These are phyloP conservation scores for Rugiboletus extremiorientalis DNA, from an alignment of 1,284 basidiomycete species.

Conservation along the genomic window DNA sequence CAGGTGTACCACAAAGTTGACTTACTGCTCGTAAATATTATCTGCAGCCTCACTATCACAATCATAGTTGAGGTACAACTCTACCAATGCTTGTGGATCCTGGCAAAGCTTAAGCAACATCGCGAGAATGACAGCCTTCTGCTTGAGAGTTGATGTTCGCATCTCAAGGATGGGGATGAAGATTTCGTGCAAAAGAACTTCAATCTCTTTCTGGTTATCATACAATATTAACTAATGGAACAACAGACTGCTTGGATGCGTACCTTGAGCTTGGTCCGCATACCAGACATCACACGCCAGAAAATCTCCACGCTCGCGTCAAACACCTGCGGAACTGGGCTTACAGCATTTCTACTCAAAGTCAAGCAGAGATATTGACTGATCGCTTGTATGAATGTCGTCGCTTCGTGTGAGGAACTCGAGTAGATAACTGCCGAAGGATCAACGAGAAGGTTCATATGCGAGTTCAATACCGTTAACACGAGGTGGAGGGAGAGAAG, in stretches of 20 bases:
- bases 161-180: constrained; percentile 99
- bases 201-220: constrained; percentile 89
- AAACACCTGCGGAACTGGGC: constrained; percentile 95
- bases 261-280: constrained; percentile 96
- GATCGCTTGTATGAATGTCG: constrained; percentile 86
- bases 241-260: not conserved
- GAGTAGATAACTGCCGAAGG: constrained; percentile 87
- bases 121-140: constrained; percentile 88
- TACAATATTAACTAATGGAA: constrained; percentile 1
- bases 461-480: constrained; percentile 88
- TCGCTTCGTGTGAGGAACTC: constrained; percentile 81
- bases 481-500: constrained; percentile 91
- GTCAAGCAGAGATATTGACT: constrained; percentile 95
- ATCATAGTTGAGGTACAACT: constrained; percentile 97
- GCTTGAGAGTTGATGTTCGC: constrained; percentile 93
- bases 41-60: constrained; percentile 91
- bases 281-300: constrained; percentile 91
- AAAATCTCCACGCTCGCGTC: constrained; percentile 99
- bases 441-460: constrained; percentile 88
- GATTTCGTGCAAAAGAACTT: constrained; percentile 97
- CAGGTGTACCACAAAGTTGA: constrained; percentile 1
- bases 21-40: constrained; percentile 93
- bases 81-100: constrained; percentile 94
- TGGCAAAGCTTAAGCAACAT: constrained; percentile 88
- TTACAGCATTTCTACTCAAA: constrained; percentile 94